These are phyloP conservation scores for Leccinum obscurum DNA, from an alignment of 768 basidiomycete species.

Conservation along the genomic window DNA sequence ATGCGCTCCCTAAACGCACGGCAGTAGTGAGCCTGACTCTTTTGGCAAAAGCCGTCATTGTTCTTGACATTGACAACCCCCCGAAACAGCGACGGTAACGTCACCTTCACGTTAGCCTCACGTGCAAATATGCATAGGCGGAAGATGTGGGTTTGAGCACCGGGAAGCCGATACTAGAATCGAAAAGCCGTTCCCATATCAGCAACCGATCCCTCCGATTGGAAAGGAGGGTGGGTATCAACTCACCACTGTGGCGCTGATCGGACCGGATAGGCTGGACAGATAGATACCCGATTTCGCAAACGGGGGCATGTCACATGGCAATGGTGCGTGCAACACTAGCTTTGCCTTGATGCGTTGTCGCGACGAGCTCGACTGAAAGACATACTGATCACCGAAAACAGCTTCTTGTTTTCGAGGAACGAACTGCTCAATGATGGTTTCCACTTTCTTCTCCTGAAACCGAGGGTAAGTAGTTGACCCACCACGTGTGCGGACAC, in stretches of 20 bases:
- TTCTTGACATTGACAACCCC: conserved; percentile 28
- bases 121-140: conserved; percentile 32
- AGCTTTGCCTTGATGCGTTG: conserved; percentile 31
- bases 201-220: neutral
- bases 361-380: conserved; percentile 21
- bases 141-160: conserved; percentile 31
- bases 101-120: conserved; percentile 30
- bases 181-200: conserved; percentile 4
- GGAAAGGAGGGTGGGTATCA: conserved; percentile 1
- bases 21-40: conserved; percentile 20
- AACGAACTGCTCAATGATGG: conserved; percentile 28
- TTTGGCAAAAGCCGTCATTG: conserved; percentile 12
- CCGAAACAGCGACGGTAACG: conserved; percentile 28
- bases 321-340: conserved; percentile 26
- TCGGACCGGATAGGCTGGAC: conserved; percentile 28
- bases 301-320: conserved; percentile 29
- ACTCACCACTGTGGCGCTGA: conserved; percentile 30
- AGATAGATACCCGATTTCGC: conserved; percentile 36
- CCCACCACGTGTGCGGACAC: conserved; percentile 7
- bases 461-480: conserved; percentile 2
- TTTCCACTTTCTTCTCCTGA: conserved; percentile 23
- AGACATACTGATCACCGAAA: conserved; percentile 33
- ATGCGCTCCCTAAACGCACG: conserved; percentile 27
- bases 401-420: conserved; percentile 31
- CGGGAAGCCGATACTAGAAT: conserved; percentile 25